A percentile compares a stretch with the other conserved stretches of the same genome.
Conservation (phyloP, 306 rosid species). For the Luffa acutangula region DNA sequence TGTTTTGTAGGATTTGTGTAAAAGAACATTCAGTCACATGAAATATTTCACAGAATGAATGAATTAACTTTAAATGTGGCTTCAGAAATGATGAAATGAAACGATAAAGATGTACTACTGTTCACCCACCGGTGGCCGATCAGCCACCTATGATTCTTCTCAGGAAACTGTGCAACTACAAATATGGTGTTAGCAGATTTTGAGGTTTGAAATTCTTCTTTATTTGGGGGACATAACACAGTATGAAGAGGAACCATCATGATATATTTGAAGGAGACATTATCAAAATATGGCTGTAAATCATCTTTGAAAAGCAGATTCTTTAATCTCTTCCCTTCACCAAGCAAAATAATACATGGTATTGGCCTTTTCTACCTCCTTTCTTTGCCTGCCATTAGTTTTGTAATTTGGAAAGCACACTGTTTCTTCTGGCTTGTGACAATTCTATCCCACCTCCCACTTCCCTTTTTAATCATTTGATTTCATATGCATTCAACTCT, state of each 20-base stretch:
- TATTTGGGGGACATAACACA: not conserved
- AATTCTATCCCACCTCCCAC: not conserved
- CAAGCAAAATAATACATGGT: not conserved
- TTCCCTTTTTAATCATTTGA: not conserved
- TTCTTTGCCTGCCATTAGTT: slow-evolving; percentile 1
- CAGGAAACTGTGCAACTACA: not conserved
- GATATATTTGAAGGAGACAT: not conserved
- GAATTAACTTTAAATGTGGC: not conserved
- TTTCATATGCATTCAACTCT: not conserved
- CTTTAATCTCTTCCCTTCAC: not conserved
- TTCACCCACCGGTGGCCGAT: not conserved
- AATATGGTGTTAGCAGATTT: not conserved
- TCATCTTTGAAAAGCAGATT: not conserved
- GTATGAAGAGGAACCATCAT: not conserved
- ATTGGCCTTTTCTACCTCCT: not conserved
- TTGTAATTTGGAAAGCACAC: not conserved
- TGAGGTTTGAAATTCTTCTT: not conserved
- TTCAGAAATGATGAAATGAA: not conserved
- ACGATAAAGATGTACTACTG: not conserved
- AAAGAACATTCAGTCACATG: not conserved
- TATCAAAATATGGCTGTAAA: not conserved
- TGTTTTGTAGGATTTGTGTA: not conserved
- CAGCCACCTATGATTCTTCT: not conserved
- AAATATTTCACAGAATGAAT: not conserved
- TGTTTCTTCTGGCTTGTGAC: not conserved